A percentile compares a stretch with the other conserved stretches of the same genome.
Evolutionary conservation across 2,329 filamentous ascomycete genomes (phyloP).

Genomic region (Fusarium oxysporum): DNA sequence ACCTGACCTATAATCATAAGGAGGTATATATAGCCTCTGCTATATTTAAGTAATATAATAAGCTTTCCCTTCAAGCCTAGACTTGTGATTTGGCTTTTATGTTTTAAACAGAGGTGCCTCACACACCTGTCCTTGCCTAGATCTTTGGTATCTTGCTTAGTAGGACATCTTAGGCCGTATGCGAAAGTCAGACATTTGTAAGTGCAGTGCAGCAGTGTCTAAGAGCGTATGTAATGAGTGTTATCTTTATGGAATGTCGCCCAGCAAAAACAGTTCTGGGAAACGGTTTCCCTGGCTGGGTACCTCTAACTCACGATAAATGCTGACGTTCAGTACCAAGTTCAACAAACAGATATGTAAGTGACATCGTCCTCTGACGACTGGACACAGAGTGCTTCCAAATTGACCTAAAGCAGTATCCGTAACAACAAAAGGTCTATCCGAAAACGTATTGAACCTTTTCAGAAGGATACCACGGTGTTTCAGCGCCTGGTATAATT

Average conservation of each 20-base stretch:
- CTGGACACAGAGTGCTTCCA: neutral
- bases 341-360: neutral
- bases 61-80: too few relatives aligned
- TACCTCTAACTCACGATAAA: neutral
- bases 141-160: neutral
- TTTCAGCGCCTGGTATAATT: neutral
- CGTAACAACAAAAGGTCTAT: neutral
- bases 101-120: neutral
- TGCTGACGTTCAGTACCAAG: neutral
- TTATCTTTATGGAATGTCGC: neutral
- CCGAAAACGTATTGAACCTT: neutral
- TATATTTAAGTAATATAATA: too few relatives aligned
- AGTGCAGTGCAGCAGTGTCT: neutral
- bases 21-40: too few relatives aligned
- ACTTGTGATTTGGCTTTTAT: too few relatives aligned
- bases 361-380: neutral
- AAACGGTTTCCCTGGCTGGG: neutral
- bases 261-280: neutral
- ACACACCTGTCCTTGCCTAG: neutral
- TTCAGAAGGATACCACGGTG: neutral
- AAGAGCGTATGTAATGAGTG: too few relatives aligned
- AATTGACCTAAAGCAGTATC: neutral
- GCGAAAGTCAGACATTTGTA: neutral
- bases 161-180: fast-evolving
- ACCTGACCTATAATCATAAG: neutral